These are phyloP conservation scores for Podospora fimiseda DNA, from an alignment of 495 filamentous ascomycete species.

Conservation along the genomic window DNA sequence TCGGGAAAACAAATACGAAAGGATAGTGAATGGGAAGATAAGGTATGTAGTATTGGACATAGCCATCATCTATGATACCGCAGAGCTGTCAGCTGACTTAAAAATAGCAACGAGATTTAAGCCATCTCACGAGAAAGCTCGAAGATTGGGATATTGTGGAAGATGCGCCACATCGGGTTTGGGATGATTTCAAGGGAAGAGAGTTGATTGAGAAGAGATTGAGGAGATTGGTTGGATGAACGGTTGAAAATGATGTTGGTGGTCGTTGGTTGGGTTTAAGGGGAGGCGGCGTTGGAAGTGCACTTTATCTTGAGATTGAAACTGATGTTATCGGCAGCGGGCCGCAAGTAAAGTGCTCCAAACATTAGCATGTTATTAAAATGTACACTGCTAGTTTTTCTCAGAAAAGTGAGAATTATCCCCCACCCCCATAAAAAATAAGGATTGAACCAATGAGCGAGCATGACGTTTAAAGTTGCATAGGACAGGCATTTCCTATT, in stretches of 20 bases:
- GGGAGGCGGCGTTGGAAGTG: too few species aligned
- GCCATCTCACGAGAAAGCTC: conserved; percentile 67
- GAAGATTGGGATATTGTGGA: conserved; percentile 81
- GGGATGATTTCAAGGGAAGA: conserved; percentile 63
- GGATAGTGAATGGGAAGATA: conserved; percentile 65
- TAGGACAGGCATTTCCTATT: too few species aligned
- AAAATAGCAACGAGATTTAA: conserved; percentile 68
- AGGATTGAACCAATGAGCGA: too few species aligned
- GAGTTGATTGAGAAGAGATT: conserved; percentile 50
- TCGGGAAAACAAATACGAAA: conserved; percentile 53
- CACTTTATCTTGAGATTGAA: too few species aligned
- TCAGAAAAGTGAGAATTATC: too few species aligned
- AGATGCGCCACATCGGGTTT: conserved; percentile 80
- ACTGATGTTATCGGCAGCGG: not conserved
- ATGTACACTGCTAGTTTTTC: too few species aligned
- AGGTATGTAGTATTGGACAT: conserved; percentile 26
- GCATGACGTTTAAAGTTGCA: too few species aligned
- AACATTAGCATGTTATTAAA: too few species aligned
- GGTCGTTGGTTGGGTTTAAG: too few species aligned
- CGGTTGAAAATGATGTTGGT: not conserved
- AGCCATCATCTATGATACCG: not conserved
- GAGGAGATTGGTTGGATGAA: conserved; percentile 43
- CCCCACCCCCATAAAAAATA: too few species aligned
- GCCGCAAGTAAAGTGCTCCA: not conserved
- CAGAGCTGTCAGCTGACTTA: not conserved